Base-by-base conservation (phyloP, 352 stramenopile species). In the Pythium dissotocum region DNA sequence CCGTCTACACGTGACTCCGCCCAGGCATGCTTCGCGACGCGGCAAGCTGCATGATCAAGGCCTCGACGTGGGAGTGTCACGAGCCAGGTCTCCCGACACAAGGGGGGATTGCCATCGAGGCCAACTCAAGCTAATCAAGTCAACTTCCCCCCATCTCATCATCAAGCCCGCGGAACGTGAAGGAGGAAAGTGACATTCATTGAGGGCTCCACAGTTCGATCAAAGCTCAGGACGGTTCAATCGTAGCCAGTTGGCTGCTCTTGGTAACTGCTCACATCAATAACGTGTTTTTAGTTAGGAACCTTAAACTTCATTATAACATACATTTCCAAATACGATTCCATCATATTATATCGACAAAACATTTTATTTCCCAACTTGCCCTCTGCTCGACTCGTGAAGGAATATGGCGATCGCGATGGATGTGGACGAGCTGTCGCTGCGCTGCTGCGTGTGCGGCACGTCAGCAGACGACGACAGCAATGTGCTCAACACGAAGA, bases 401-500 rank as follows among this genome's bases (percentile, higher is more conserved):
- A 16, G 2, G 12, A 63, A 63, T 10, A 63, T 63, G 58, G 30
- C 21, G 14, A 21, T 65, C 24, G 28, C 60, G n/a, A 71, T 75
- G 69, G 82, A 88, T 55, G 79, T 67, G 54, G 88, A 95, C 57
- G 85, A 94, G 42, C 65, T 93, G 61, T 78, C 85, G 75, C 78
- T 90, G 70, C 85, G 85, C 75, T 95, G 88, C 85, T 95, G 88
- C 78, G 88, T 95, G 42, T 96, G 88, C 75, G 87, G 88, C 69
- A 96, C 88, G 67, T 91, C 85, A 26, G 77, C 77, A 35, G 86
- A 96, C 61, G 87, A 95, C 62, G 87, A 96, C 76, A 86, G 77
- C 72, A 96, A 96, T 74, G 89, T 93, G 68, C 83, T 96, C 63
- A 96, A 96, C 75, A 96, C 87, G 21, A 94, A 93, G 76, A 96